These are phyloP conservation scores for Hypoxylon trugodes DNA, from an alignment of 495 filamentous ascomycete species.

Conservation along the genomic window DNA sequence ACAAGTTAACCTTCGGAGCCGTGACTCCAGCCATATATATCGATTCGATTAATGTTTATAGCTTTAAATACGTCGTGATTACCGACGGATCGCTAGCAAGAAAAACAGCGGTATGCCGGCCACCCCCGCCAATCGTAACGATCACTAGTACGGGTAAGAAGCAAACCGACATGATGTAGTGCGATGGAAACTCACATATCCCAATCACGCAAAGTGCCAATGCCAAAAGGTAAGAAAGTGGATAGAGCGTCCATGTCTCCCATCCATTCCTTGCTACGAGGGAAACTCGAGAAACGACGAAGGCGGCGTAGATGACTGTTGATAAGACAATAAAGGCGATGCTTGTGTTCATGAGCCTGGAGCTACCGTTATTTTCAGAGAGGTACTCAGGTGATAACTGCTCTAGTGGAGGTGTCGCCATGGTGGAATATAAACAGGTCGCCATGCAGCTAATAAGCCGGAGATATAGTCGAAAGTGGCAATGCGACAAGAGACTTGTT, in stretches of 20 bases:
- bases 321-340: neutral
- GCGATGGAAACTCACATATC: neutral
- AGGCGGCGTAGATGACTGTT: neutral
- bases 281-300: neutral
- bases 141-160: neutral
- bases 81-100: neutral
- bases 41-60: neutral
- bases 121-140: neutral
- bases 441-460: too few relatives aligned
- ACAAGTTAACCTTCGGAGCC: neutral
- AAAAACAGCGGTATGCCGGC: neutral
- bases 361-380: too few relatives aligned
- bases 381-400: too few relatives aligned
- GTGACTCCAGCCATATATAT: neutral
- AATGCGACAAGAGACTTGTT: too few relatives aligned
- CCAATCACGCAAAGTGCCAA: neutral
- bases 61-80: neutral
- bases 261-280: neutral
- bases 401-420: too few relatives aligned
- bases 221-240: neutral
- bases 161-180: neutral
- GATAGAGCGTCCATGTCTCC: constrained; percentile 1
- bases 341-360: neutral
- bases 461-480: too few relatives aligned
- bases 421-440: too few relatives aligned